Conservation (phyloP, 805 yeast genomes). For the Huiozyma sinensis region DNA sequence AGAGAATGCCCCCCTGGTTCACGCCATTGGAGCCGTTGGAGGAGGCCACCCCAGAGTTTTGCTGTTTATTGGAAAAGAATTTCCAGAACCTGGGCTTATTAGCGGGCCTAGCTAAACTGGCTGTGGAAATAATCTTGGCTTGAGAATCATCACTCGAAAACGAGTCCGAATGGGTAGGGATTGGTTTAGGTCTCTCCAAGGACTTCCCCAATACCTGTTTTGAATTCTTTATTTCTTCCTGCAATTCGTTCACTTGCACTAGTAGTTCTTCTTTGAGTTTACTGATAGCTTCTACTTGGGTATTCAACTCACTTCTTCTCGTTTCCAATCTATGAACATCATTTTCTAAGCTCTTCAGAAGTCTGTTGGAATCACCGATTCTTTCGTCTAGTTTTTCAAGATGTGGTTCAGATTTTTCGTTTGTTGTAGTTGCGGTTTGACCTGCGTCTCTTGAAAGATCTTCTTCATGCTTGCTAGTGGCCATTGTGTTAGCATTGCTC, state of each 20-base stretch:
- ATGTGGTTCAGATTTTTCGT: too few relatives aligned
- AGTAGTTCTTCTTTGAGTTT: constrained; percentile 1
- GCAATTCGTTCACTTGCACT: constrained; percentile 3
- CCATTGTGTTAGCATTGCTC: too few relatives aligned
- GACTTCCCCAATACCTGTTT: background rate
- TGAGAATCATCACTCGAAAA: constrained; percentile 6
- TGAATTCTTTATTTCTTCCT: constrained; percentile 1
- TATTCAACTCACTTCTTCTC: constrained; percentile 1
- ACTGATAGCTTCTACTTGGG: constrained; percentile 3
- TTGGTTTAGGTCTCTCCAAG: background rate
- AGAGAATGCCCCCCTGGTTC: background rate
- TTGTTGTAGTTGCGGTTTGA: too few relatives aligned
- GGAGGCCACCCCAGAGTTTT: background rate
- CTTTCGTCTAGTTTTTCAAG: too few relatives aligned
- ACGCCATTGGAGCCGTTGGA: background rate
- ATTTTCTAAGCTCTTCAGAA: background rate
- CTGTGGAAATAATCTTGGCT: constrained; percentile 13
- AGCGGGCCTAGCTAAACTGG: constrained; percentile 17
- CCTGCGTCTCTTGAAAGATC: too few relatives aligned
- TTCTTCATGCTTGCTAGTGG: too few relatives aligned
- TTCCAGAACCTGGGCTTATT: constrained; percentile 29
- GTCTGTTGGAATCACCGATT: background rate
- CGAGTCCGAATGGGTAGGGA: background rate
- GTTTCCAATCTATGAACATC: constrained; percentile 4
- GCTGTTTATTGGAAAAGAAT: constrained; percentile 12